Conservation (phyloP, 208 protist species). For the Leishmania lainsoni region DNA sequence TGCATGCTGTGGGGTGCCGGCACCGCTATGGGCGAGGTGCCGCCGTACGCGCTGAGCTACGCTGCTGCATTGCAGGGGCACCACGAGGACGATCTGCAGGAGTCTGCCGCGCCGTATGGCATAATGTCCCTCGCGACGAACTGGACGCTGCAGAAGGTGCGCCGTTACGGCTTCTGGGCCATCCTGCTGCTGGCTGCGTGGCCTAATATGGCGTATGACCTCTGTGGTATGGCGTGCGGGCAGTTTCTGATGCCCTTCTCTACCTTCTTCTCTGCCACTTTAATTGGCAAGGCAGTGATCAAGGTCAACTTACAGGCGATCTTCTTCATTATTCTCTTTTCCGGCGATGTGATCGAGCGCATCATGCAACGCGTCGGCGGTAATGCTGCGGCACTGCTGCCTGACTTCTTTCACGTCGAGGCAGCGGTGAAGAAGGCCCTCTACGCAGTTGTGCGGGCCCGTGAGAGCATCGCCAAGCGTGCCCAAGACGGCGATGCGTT, state of each 20-base stretch:
- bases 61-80: slow-evolving; percentile 78
- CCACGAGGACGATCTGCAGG: slow-evolving; percentile 40
- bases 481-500: slow-evolving; percentile 27
- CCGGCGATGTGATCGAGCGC: slow-evolving; percentile 78
- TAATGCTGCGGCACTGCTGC: slow-evolving; percentile 25
- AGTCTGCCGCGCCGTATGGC: slow-evolving; percentile 45
- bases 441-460: slow-evolving; percentile 51
- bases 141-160: slow-evolving; percentile 80
- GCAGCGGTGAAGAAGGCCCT: slow-evolving; percentile 44
- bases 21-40: slow-evolving; percentile 97
- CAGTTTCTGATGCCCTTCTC: slow-evolving; percentile 96
- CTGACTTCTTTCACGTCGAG: slow-evolving; percentile 36
- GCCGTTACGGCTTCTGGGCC: slow-evolving; percentile 93
- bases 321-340: slow-evolving; percentile 91
- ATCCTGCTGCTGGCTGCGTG: slow-evolving; percentile 94
- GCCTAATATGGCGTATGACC: slow-evolving; percentile 97
- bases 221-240: slow-evolving; percentile 96
- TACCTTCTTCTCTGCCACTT: slow-evolving; percentile 96
- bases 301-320: slow-evolving; percentile 90
- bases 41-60: slow-evolving; percentile 96
- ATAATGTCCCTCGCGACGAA: slow-evolving; percentile 79
- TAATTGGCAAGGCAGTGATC: slow-evolving; percentile 95
- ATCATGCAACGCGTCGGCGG: slow-evolving; percentile 41
- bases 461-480: slow-evolving; percentile 70
- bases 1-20: slow-evolving; percentile 95